These are phyloP conservation scores for Arabis hirsuta DNA, from an alignment of 345 rosid genomes.

Conservation along the genomic window DNA sequence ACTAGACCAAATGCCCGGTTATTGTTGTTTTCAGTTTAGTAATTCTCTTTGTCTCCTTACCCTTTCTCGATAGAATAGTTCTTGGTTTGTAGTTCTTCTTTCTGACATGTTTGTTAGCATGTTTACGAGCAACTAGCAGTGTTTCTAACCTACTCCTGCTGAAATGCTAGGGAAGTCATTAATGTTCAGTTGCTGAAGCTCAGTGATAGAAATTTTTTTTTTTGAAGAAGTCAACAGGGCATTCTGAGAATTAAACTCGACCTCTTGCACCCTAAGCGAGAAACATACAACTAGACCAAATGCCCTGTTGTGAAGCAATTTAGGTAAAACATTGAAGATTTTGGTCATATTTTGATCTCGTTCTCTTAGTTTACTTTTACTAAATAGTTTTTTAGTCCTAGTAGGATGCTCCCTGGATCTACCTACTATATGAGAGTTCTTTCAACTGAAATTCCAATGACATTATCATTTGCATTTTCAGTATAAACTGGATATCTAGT, in stretches of 20 bases:
- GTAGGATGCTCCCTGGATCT: not conserved
- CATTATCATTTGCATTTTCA: not conserved
- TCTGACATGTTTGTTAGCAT: not conserved
- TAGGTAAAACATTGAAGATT: not conserved
- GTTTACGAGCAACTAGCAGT: not conserved
- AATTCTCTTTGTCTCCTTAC: too few relatives aligned
- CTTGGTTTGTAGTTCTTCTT: too few relatives aligned
- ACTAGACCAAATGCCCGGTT: slow-evolving; percentile 69
- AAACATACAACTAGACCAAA: too few relatives aligned
- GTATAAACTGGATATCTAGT: too few relatives aligned
- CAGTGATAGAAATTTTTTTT: too few relatives aligned
- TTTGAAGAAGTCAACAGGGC: too few relatives aligned
- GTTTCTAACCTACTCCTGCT: not conserved
- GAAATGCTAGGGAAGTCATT: slow-evolving; percentile 15
- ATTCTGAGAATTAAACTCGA: too few relatives aligned
- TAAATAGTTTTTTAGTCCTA: not conserved
- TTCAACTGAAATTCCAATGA: not conserved
- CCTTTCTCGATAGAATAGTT: too few relatives aligned
- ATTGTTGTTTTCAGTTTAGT: not conserved
- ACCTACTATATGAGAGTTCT: not conserved
- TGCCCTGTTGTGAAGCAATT: too few relatives aligned
- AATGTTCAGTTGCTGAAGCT: slow-evolving; percentile 3
- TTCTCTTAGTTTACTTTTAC: slow-evolving; percentile 1
- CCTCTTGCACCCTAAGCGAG: too few relatives aligned
- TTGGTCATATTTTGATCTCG: not conserved